Percentiles rank a stretch among this genome's conserved stretches.
Evolutionary conservation across 176 grass and related monocot species (phyloP).

Genomic region (Oropetium thomaeum): DNA sequence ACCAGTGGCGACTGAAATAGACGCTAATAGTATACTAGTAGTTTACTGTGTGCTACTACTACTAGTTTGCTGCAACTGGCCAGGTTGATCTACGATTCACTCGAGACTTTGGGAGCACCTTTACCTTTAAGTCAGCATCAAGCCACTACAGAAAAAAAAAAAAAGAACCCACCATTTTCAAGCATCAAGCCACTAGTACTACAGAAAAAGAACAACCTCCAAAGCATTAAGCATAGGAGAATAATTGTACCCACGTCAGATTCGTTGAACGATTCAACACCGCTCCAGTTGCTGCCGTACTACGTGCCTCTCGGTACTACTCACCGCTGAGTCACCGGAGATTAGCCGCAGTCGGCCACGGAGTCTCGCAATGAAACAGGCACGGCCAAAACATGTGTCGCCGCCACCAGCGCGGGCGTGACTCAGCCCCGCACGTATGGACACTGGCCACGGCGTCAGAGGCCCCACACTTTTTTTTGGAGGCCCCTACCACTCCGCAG

Average conservation of each 20-base stretch:
- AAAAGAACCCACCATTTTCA: too few species aligned
- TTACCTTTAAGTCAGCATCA: not conserved
- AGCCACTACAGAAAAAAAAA: not conserved
- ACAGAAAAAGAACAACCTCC: not conserved
- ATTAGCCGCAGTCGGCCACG: not conserved
- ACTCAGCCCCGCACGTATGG: not conserved
- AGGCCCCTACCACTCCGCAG: not conserved
- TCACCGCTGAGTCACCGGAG: constrained; percentile 31
- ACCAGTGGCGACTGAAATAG: too few species aligned
- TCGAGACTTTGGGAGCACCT: not conserved
- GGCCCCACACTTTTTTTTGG: not conserved
- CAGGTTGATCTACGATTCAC: not conserved
- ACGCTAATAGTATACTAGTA: too few species aligned
- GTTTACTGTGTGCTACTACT: not conserved
- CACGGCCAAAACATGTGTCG: not conserved
- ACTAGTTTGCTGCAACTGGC: not conserved
- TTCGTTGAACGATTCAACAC: not conserved
- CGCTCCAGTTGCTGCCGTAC: not conserved
- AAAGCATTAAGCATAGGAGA: not conserved
- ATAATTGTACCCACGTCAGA: constrained; percentile 19
- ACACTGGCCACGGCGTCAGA: not conserved
- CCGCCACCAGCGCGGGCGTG: not conserved
- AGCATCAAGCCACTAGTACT: not conserved
- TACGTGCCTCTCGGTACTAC: not conserved
- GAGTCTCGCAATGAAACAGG: not conserved